These are phyloP conservation scores for Ogataea corticis DNA, from an alignment of 805 yeast species.

Conservation along the genomic window DNA sequence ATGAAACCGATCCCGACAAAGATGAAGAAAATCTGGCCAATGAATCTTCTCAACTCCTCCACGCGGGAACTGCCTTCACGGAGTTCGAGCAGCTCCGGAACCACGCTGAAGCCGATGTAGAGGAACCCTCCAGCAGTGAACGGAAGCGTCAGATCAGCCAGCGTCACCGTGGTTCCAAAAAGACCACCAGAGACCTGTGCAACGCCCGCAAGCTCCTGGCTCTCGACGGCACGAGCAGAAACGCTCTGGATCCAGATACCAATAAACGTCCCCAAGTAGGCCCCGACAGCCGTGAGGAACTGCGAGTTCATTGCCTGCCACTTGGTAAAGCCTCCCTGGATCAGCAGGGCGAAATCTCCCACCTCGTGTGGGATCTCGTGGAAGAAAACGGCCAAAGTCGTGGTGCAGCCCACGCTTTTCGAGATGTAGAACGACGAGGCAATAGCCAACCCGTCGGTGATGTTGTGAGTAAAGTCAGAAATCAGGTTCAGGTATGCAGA, in stretches of 20 bases:
- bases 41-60: conserved; percentile 41
- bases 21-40: conserved; percentile 50
- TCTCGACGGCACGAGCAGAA: conserved; percentile 12
- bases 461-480: conserved; percentile 72
- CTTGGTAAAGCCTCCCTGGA: conserved; percentile 68
- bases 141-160: conserved; percentile 59
- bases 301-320: conserved; percentile 68
- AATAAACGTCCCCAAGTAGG: conserved; percentile 61
- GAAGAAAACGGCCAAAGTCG: conserved; percentile 68
- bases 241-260: conserved; percentile 57
- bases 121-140: conserved; percentile 77
- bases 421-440: conserved; percentile 68
- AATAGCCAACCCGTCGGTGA: conserved; percentile 76
- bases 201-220: not conserved
- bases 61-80: conserved; percentile 36
- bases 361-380: conserved; percentile 84
- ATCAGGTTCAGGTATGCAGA: conserved; percentile 67
- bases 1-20: conserved; percentile 57
- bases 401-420: conserved; percentile 61
- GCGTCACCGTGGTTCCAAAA: conserved; percentile 51
- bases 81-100: conserved; percentile 65
- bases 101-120: conserved; percentile 74
- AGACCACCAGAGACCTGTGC: conserved; percentile 14
- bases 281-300: conserved; percentile 64
- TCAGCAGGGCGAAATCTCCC: conserved; percentile 74